phyloP scores from a whole-genome alignment of 495 filamentous ascomycete species.

The Letharia lupina region DNA sequence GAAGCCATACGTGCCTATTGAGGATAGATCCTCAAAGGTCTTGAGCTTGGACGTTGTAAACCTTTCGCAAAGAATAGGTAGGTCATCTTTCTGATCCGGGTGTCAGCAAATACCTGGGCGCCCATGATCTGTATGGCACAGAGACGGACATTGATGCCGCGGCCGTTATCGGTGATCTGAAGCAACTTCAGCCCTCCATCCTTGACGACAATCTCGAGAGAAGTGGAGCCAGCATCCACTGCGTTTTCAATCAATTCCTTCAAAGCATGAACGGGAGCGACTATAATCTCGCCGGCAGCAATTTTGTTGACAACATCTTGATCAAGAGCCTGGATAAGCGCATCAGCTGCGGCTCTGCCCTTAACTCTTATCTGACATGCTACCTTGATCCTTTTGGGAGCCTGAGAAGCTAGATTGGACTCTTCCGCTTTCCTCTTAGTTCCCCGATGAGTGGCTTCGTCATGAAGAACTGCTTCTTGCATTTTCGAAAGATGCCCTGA shows the following conservation, averaged over 20 bases:
- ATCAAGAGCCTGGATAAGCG: conserved; percentile 60
- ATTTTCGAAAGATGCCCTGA: conserved; percentile 26
- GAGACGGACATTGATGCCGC: conserved; percentile 79
- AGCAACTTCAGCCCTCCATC: conserved; percentile 95
- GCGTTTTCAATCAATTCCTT: conserved; percentile 98
- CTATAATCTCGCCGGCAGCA: conserved; percentile 97
- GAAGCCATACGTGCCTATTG: conserved; percentile 93
- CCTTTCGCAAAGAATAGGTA: conserved; percentile 88
- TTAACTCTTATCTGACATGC: not conserved
- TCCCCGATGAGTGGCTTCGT: conserved; percentile 41
- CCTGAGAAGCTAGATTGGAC: conserved; percentile 28
- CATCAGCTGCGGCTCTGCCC: conserved; percentile 12
- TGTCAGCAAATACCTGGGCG: not conserved
- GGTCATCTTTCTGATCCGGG: conserved; percentile 63
- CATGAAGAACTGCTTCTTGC: conserved; percentile 42
- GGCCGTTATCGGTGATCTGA: conserved; percentile 97
- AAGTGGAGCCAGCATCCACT: conserved; percentile 91
- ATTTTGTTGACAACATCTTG: conserved; percentile 98
- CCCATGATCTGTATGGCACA: not conserved
- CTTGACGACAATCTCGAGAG: conserved; percentile 84
- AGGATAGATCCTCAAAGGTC: conserved; percentile 85
- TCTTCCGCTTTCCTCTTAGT: conserved; percentile 57
- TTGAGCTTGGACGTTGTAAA: conserved; percentile 97
- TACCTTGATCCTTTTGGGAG: conserved; percentile 62
- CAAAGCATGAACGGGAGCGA: conserved; percentile 91